These are phyloP conservation scores for Coemansia sp. DNA, from an alignment of 192 early-diverging fungal species.

Conservation along the genomic window DNA sequence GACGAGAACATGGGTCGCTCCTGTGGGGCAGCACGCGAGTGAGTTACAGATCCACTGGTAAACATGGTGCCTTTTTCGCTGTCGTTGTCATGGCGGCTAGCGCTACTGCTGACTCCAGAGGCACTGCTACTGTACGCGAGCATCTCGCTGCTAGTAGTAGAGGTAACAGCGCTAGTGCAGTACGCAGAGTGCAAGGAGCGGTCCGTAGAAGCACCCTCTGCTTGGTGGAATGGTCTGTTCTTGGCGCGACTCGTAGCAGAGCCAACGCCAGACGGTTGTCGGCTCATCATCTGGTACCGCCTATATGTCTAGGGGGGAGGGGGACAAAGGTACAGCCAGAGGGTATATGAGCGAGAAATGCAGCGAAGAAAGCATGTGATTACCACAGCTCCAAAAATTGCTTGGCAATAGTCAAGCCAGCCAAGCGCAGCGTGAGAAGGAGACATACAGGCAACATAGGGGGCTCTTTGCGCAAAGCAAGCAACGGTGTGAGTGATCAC, in stretches of 20 bases:
- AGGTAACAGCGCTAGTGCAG: not conserved
- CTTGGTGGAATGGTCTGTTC: not conserved
- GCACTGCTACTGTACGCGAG: not conserved
- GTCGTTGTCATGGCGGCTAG: not conserved
- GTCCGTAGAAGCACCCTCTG: not conserved
- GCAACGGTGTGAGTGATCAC: not conserved
- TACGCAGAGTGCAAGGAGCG: not conserved
- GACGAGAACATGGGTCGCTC: constrained; percentile 17
- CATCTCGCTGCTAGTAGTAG: not conserved
- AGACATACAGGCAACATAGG: not conserved
- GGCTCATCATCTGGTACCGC: not conserved
- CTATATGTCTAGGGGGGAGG: not conserved
- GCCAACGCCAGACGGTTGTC: not conserved
- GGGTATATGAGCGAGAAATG: not conserved
- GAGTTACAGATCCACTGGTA: constrained; percentile 5
- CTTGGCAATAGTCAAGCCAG: not conserved
- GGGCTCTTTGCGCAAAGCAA: not conserved
- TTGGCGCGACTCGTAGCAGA: not conserved
- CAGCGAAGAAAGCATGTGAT: not conserved
- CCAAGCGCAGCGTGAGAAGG: not conserved
- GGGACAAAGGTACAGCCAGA: not conserved
- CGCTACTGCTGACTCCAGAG: constrained; percentile 7
- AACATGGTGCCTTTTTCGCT: constrained; percentile 11
- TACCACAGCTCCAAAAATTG: not conserved
- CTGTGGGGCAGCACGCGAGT: constrained; percentile 16